Base-by-base conservation (phyloP, 1,139 yeast species). In the Casaregolazyma suthepensis region DNA sequence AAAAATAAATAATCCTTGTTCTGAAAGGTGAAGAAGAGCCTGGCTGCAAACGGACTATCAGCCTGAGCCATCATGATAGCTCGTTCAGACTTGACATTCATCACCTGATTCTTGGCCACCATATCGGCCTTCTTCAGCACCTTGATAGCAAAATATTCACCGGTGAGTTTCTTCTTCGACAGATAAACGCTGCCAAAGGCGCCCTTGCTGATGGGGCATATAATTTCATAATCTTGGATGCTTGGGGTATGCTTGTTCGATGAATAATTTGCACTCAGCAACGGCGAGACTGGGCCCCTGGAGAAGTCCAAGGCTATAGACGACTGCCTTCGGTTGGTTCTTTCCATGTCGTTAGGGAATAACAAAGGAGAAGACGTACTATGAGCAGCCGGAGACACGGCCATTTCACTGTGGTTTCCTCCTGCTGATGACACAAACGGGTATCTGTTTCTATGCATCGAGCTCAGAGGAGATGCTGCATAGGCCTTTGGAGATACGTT, bases 1-100 rank as follows among this genome's bases (percentile, higher is more conserved):
- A 94, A 75, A 65, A 88, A 94, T 26, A 94, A 74, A 65, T 86
- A 90, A 60, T 90, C 95, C 54, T 81, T 81, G 55, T 90, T 87
- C 71, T 94, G 99, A 66, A 94, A 94, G 42, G 96, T 86, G 52
- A 86, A 87, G 66, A 84, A 88, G 43, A 94, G 75, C 64, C 87
- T 91, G 0, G 96, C 98, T 56, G 93, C 98, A 67, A 87, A 90
- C 0, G 96, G 96, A 45, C 94, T 87, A 61, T 90, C 95, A 1
- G 96, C 81, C 65, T 94, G 99, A 3, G 95, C 84, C 96, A 94
- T 93, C 93, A 94, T 85, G 23, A 93, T 94, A 0, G 97, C 97
- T 45, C 99, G 75, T 67, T 94, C 99, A 0, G 96, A 88, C 63
- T 87, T 87, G 46, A 94, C 96, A 66, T 94, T 93, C 47, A 90